Evolutionary conservation across 768 basidiomycete species (phyloP).

Genomic region (Phlegmacium glaucopus): DNA sequence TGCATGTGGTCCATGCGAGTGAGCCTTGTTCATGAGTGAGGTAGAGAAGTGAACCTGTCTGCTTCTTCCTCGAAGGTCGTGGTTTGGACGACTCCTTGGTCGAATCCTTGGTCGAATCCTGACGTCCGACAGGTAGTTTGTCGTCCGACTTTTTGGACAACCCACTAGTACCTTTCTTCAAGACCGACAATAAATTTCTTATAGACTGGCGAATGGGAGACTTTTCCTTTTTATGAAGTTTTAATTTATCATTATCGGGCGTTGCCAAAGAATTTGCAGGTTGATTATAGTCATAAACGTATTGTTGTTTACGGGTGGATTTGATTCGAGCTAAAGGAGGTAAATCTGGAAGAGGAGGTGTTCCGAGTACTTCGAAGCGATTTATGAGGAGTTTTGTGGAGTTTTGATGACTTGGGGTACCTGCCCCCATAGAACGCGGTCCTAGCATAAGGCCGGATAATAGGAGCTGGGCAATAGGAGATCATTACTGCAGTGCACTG

Average conservation of each 20-base stretch:
- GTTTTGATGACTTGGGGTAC: conserved; percentile 3
- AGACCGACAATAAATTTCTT: conserved; percentile 57
- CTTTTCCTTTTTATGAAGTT: conserved; percentile 11
- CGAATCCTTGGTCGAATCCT: not conserved
- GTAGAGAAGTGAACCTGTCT: conserved; percentile 44
- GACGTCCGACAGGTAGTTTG: conserved; percentile 2
- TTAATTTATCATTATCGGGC: not conserved
- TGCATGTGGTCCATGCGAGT: conserved; percentile 51
- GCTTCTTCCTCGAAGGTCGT: conserved; percentile 7
- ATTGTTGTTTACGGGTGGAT: conserved; percentile 13
- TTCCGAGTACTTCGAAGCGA: conserved; percentile 18
- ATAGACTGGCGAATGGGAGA: conserved; percentile 65
- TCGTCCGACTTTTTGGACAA: conserved; percentile 21
- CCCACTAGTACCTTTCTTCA: conserved; percentile 43
- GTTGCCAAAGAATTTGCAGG: not conserved
- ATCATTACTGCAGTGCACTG: no score
- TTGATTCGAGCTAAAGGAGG: conserved; percentile 1
- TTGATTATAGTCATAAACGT: conserved; percentile 6
- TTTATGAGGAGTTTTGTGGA: conserved; percentile 21
- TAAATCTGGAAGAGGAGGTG: conserved; percentile 7
- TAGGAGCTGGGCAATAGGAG: not conserved
- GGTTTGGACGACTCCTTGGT: not conserved
- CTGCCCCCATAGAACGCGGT: conserved; percentile 14
- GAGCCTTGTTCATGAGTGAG: conserved; percentile 34
- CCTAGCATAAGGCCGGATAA: conserved; percentile 9